These are phyloP conservation scores for Ogataea sp. DNA, from an alignment of 805 yeast genomes.

Conservation along the genomic window DNA sequence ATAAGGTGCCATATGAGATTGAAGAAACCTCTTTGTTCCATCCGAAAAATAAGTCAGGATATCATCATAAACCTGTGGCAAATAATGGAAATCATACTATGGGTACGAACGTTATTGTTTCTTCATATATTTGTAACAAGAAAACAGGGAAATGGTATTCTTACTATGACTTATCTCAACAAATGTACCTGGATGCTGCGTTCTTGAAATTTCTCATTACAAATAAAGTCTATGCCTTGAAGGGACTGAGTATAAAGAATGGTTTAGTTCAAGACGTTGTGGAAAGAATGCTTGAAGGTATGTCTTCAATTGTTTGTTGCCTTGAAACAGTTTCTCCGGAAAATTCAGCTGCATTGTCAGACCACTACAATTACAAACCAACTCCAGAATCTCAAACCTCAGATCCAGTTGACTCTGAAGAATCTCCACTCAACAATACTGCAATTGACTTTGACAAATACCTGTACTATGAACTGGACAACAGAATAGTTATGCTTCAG, in stretches of 20 bases:
- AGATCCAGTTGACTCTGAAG: no score
- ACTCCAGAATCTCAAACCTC: no score
- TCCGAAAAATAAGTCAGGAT: conserved; percentile 18
- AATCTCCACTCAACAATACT: neutral
- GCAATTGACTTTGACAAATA: conserved; percentile 19
- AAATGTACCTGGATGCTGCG: conserved; percentile 30
- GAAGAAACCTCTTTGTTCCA: conserved; percentile 20
- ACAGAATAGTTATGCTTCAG: conserved; percentile 28
- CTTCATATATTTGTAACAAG: conserved; percentile 17
- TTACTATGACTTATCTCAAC: conserved; percentile 29
- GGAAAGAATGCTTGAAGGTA: conserved; percentile 20
- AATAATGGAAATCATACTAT: conserved; percentile 2
- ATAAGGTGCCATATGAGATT: conserved; percentile 22
- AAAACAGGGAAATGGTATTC: conserved; percentile 24
- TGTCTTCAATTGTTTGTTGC: conserved; percentile 16
- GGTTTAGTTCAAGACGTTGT: conserved; percentile 23
- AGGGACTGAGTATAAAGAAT: conserved; percentile 19
- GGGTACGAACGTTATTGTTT: conserved; percentile 7
- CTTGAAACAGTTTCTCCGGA: conserved; percentile 9
- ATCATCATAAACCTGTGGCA: conserved; percentile 17
- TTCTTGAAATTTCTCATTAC: conserved; percentile 27
- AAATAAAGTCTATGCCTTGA: conserved; percentile 15
- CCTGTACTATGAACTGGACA: conserved; percentile 24
- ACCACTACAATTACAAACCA: conserved; percentile 12
- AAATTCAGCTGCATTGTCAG: conserved; percentile 10